Evolutionary conservation across 352 stramenopile species (phyloP).

Genomic region (Pythium myriotylum): DNA sequence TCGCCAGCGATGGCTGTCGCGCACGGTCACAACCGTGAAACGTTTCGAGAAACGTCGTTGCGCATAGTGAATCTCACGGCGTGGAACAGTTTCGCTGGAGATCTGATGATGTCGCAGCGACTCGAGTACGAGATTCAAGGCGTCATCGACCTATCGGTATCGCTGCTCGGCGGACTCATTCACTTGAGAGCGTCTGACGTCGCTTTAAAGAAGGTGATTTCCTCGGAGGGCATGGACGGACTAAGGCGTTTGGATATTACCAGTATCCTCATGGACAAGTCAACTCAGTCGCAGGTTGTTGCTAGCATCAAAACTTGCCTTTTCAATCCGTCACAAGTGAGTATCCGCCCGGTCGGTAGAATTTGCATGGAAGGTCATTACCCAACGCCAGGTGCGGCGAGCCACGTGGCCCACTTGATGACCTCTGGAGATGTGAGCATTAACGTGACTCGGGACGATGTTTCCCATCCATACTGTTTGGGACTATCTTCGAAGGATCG

Average conservation of each 20-base stretch:
- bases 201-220: conserved; percentile 56
- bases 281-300: conserved; percentile 59
- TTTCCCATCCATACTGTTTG: conserved; percentile 64
- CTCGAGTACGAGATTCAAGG: conserved; percentile 59
- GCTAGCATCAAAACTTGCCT: conserved; percentile 79
- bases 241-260: conserved; percentile 67
- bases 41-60: conserved; percentile 55
- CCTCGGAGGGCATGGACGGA: conserved; percentile 61
- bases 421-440: conserved; percentile 44
- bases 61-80: conserved; percentile 52
- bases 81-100: conserved; percentile 68
- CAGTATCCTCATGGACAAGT: conserved; percentile 62
- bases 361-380: conserved; percentile 72
- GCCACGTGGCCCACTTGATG: conserved; percentile 58
- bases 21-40: conserved; percentile 49
- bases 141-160: conserved; percentile 51
- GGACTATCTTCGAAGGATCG: conserved; percentile 12
- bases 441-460: conserved; percentile 40
- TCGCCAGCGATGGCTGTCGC: conserved; percentile 51
- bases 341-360: conserved; percentile 60
- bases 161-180: conserved; percentile 53
- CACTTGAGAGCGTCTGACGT: conserved; percentile 48
- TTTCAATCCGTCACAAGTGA: conserved; percentile 78
- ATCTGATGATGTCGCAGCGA: conserved; percentile 54
- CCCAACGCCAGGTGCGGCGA: conserved; percentile 35